phyloP scores from a whole-genome alignment of 1,284 basidiomycete genomes.

The Gastroboletus turbinatus region DNA sequence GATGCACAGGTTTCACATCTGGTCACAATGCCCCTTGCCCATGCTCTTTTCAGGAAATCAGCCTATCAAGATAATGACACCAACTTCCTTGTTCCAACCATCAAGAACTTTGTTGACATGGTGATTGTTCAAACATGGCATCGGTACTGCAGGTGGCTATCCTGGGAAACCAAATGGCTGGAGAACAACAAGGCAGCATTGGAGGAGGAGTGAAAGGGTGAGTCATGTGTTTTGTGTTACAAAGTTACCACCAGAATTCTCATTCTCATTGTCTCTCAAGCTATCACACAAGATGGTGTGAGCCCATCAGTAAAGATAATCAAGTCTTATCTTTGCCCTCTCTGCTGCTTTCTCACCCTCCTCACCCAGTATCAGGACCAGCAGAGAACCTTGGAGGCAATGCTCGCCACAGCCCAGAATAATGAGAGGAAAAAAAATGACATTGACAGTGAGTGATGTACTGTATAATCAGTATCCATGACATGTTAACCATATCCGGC shows the following conservation, averaged over 20 bases:
- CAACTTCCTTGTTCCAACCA: background rate
- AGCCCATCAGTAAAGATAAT: no score
- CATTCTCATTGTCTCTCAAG: no score
- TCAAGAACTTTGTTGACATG: background rate
- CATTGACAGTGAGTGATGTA: background rate
- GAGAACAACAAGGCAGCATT: background rate
- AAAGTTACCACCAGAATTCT: no score
- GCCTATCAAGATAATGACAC: background rate
- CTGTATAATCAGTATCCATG: background rate
- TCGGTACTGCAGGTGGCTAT: background rate
- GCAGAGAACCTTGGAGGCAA: background rate
- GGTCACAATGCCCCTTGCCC: background rate
- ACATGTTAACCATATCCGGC: background rate
- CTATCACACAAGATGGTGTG: no score
- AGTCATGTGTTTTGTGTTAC: background rate
- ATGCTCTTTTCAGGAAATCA: background rate
- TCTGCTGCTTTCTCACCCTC: no score
- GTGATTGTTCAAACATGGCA: background rate
- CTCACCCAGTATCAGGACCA: background rate
- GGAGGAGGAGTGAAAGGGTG: background rate
- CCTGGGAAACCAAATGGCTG: background rate
- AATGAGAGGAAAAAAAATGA: background rate
- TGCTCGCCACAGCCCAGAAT: background rate
- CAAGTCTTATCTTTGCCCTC: no score
- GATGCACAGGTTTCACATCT: no score